phyloP scores from a whole-genome alignment of 2,329 filamentous ascomycete genomes.

The Xylaria sp. region DNA sequence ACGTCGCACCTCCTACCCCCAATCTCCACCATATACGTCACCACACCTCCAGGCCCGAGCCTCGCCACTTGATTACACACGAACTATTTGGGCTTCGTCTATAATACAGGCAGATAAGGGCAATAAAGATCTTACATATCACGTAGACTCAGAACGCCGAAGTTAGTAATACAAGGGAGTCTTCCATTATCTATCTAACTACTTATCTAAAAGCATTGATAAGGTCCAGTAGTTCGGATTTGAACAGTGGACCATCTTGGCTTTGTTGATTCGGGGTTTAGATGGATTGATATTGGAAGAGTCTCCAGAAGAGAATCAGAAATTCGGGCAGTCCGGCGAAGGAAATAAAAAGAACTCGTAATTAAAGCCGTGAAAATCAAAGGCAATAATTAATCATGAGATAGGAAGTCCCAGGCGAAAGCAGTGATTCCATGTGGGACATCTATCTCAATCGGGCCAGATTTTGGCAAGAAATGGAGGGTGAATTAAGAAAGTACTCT shows the following conservation, averaged over 20 bases:
- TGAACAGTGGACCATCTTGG: background rate
- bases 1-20: too few species aligned
- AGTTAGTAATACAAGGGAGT: conserved; percentile 25
- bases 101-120: too few species aligned
- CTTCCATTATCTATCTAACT: conserved; percentile 33
- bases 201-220: background rate
- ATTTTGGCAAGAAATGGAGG: conserved; percentile 13
- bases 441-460: conserved; percentile 19
- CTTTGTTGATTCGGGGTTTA: background rate
- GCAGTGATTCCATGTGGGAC: background rate
- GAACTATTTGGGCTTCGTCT: too few species aligned
- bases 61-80: too few species aligned
- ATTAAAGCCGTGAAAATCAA: background rate
- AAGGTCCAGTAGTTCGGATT: background rate
- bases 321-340: background rate
- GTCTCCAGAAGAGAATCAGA: conserved; percentile 10
- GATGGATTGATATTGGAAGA: conserved; percentile 9
- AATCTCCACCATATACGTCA: too few species aligned
- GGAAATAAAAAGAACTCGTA: background rate
- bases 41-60: too few species aligned
- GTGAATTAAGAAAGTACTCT: background rate
- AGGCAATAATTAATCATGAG: background rate
- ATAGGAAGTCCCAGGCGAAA: background rate
- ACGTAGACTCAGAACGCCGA: background rate
- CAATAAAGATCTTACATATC: background rate